Percentiles rank a stretch among this genome's conserved stretches.
Evolutionary conservation across 1,284 basidiomycete genomes (phyloP).

Genomic region (Trametes versicolor): DNA sequence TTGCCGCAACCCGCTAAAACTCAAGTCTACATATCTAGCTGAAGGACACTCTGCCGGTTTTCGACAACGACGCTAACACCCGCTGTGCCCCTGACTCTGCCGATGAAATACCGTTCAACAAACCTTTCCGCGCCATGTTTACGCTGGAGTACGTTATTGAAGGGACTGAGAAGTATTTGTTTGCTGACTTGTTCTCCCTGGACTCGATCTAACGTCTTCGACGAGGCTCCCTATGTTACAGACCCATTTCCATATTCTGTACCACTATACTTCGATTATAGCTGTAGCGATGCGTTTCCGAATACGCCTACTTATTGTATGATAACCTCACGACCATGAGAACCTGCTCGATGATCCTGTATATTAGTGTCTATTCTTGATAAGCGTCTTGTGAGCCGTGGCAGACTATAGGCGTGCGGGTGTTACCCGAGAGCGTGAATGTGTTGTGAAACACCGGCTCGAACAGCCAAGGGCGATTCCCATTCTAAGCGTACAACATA

Average conservation of each 20-base stretch:
- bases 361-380: too few relatives aligned
- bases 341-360: too few relatives aligned
- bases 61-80: not conserved
- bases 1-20: too few relatives aligned
- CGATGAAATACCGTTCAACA: conserved; percentile 2
- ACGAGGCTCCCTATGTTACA: too few relatives aligned
- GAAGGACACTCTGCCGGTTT: not conserved
- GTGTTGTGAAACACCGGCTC: not conserved
- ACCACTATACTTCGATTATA: too few relatives aligned
- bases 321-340: too few relatives aligned
- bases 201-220: not conserved
- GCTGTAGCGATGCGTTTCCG: too few relatives aligned
- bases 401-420: too few relatives aligned
- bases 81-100: not conserved
- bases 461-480: not conserved
- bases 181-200: not conserved
- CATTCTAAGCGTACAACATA: not conserved
- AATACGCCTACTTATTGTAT: too few relatives aligned
- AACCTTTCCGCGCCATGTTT: not conserved
- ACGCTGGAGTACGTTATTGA: not conserved
- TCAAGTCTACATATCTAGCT: not conserved
- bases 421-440: not conserved
- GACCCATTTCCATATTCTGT: too few relatives aligned
- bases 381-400: too few relatives aligned
- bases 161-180: not conserved